Evolutionary conservation across 768 basidiomycete species (phyloP).

Genomic region (Suillus clintonianus): DNA sequence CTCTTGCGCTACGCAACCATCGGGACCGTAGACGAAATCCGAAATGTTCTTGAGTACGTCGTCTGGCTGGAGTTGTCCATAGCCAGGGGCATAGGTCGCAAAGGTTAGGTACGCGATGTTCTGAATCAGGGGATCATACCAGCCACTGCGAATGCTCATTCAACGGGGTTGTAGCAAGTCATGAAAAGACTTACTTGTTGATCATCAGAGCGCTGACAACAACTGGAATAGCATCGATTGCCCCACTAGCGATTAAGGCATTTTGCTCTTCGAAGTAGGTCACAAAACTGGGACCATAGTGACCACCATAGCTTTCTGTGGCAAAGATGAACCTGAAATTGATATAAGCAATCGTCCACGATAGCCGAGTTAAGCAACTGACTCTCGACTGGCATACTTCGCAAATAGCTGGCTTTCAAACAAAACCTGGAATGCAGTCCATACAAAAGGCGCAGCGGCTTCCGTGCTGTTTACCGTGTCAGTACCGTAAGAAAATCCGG

Average conservation of each 20-base stretch:
- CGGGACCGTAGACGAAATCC: slow-evolving; percentile 44
- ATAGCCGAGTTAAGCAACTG: slow-evolving; percentile 16
- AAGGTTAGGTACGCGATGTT: slow-evolving; percentile 62
- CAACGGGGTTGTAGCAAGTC: background rate
- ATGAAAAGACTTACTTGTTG: slow-evolving; percentile 46
- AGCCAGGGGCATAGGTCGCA: slow-evolving; percentile 63
- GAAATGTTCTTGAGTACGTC: slow-evolving; percentile 48
- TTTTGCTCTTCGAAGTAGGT: slow-evolving; percentile 69
- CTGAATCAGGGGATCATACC: slow-evolving; percentile 67
- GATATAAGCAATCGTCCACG: background rate
- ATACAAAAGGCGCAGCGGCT: slow-evolving; percentile 57
- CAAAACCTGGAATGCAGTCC: slow-evolving; percentile 64
- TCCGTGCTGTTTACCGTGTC: slow-evolving; percentile 54
- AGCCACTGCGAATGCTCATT: slow-evolving; percentile 43
- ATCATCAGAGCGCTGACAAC: slow-evolving; percentile 64
- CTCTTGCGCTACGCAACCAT: slow-evolving; percentile 58
- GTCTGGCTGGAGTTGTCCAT: slow-evolving; percentile 59
- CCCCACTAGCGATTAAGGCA: slow-evolving; percentile 44
- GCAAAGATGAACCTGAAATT: slow-evolving; percentile 57
- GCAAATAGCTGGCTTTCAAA: slow-evolving; percentile 59
- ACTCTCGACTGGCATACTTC: slow-evolving; percentile 57
- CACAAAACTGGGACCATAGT: slow-evolving; percentile 66
- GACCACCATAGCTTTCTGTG: slow-evolving; percentile 70
- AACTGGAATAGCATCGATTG: slow-evolving; percentile 50
- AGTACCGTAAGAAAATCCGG: slow-evolving; percentile 63